Evolutionary conservation across 768 basidiomycete species (phyloP).

Genomic region (Lentinula sp.): DNA sequence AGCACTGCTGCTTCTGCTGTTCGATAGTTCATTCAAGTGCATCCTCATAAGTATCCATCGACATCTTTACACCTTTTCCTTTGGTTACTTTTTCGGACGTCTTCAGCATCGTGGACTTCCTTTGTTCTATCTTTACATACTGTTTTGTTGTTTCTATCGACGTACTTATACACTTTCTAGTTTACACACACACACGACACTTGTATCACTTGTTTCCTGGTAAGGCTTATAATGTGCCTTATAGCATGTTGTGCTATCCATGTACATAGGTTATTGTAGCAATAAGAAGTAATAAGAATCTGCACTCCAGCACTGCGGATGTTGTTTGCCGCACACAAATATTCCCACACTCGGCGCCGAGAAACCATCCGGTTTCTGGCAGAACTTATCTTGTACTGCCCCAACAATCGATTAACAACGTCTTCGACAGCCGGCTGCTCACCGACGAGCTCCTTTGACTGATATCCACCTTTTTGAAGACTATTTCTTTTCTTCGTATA

Average conservation of each 20-base stretch:
- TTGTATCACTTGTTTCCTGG: neutral
- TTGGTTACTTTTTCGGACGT: neutral
- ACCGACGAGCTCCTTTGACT: conserved; percentile 9
- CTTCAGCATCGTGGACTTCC: neutral
- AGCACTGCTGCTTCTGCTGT: neutral
- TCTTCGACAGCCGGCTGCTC: conserved; percentile 24
- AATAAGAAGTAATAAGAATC: neutral
- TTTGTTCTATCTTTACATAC: neutral
- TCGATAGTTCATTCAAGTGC: neutral
- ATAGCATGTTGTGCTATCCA: neutral
- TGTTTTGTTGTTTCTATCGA: neutral
- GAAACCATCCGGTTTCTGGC: conserved; percentile 34
- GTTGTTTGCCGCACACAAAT: neutral
- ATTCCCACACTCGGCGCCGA: conserved; percentile 35
- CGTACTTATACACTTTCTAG: neutral
- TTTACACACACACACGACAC: neutral
- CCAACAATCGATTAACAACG: conserved; percentile 36
- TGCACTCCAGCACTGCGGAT: neutral
- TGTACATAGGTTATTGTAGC: neutral
- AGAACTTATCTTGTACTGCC: conserved; percentile 38
- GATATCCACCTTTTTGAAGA: neutral
- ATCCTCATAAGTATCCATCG: too few relatives aligned
- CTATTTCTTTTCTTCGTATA: conserved; percentile 1
- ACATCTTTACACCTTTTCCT: too few relatives aligned
- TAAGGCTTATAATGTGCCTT: neutral